Percentiles rank a stretch among this genome's conserved stretches.
Evolutionary conservation across 2,329 filamentous ascomycete genomes (phyloP).

Genomic region (Cladosporium oxysporum): DNA sequence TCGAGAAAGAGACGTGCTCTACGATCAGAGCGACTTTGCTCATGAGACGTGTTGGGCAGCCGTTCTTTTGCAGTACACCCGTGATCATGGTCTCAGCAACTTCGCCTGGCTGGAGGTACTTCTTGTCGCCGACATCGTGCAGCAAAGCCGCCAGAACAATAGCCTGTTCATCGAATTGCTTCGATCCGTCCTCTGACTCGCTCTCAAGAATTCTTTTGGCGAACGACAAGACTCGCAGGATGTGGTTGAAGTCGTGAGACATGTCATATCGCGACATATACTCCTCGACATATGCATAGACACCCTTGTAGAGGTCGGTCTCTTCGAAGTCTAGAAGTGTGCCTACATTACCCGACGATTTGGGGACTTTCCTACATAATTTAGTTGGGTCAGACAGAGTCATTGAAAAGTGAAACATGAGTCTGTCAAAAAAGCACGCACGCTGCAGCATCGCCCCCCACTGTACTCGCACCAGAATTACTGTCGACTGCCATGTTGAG

Average conservation of each 20-base stretch:
- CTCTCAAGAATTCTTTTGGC: constrained; percentile 63
- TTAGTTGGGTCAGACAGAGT: not conserved
- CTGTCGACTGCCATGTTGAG: constrained; percentile 11
- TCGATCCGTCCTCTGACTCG: constrained; percentile 30
- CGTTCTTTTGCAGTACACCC: constrained; percentile 57
- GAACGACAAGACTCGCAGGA: constrained; percentile 75
- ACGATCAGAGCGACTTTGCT: constrained; percentile 70
- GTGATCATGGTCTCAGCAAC: constrained; percentile 61
- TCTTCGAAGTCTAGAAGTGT: constrained; percentile 32
- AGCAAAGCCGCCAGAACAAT: constrained; percentile 53
- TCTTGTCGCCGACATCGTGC: constrained; percentile 88
- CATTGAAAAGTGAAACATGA: constrained; percentile 1
- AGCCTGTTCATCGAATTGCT: constrained; percentile 32
- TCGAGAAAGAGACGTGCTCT: constrained; percentile 74
- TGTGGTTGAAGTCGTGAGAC: constrained; percentile 86
- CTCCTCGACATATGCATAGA: constrained; percentile 62
- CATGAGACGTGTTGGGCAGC: constrained; percentile 61
- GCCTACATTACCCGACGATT: not conserved
- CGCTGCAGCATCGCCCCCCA: constrained; percentile 7
- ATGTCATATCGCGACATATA: constrained; percentile 80
- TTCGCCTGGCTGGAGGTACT: constrained; percentile 60
- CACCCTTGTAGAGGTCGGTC: constrained; percentile 34
- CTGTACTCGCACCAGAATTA: not conserved
- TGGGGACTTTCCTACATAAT: not conserved
- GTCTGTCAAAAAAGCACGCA: constrained; percentile 7